Conservation (phyloP, 2,329 filamentous ascomycete genomes). For the Colletotrichum coccodes region DNA sequence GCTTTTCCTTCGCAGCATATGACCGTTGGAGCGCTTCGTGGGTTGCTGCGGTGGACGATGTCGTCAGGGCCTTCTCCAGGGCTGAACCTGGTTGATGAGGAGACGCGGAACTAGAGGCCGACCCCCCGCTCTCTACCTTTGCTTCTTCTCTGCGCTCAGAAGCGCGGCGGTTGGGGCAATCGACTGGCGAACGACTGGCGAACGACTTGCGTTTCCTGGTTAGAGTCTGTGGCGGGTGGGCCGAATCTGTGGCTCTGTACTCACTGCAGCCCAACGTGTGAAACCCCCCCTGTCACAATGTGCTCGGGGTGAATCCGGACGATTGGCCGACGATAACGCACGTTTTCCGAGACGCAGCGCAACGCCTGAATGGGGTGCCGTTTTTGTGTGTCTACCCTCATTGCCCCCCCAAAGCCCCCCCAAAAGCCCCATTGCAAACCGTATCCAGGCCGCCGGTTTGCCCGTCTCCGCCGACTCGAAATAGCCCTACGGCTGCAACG, state of each 20-base stretch:
- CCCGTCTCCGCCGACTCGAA: conserved; percentile 5
- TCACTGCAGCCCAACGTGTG: neutral
- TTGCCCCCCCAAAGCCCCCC: neutral
- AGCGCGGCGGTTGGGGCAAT: neutral
- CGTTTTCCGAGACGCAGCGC: conserved; percentile 14
- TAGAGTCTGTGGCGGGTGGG: conserved; percentile 15
- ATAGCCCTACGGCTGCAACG: conserved; percentile 7
- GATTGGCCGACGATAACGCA: conserved; percentile 28
- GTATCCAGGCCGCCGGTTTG: neutral
- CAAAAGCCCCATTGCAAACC: neutral
- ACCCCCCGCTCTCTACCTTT: neutral
- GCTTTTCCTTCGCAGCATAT: neutral
- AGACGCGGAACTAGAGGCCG: neutral
- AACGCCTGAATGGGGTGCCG: conserved; percentile 8
- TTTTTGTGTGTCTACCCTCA: too few species aligned
- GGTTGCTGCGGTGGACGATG: neutral
- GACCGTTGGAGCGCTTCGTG: neutral
- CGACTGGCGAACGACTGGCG: neutral
- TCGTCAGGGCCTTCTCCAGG: neutral
- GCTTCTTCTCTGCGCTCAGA: neutral
- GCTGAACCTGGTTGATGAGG: neutral
- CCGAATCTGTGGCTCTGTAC: conserved; percentile 27
- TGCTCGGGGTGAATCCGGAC: conserved; percentile 15
- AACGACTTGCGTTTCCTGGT: conserved; percentile 2
- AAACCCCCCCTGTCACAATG: conserved; percentile 14